These are phyloP conservation scores for Boeremia lycopersici DNA, from an alignment of 2,329 filamentous ascomycete genomes.

Conservation along the genomic window DNA sequence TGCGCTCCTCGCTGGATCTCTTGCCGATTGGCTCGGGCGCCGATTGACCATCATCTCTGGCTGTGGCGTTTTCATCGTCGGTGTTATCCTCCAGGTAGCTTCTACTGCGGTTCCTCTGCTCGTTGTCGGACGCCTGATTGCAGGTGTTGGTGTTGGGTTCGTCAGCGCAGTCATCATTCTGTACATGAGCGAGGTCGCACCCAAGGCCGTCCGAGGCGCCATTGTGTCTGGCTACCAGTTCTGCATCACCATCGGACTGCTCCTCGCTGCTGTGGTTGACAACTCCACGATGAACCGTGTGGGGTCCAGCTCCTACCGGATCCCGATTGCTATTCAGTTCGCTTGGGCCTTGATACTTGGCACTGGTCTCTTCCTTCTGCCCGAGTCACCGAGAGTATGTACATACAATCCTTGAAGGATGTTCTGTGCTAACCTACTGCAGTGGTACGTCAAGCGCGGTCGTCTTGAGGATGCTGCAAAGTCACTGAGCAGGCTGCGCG, in stretches of 20 bases:
- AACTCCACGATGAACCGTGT: slow-evolving; percentile 69
- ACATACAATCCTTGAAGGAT: neutral
- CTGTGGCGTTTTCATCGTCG: slow-evolving; percentile 45
- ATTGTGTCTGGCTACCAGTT: slow-evolving; percentile 79
- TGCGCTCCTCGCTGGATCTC: slow-evolving; percentile 70
- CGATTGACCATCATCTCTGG: slow-evolving; percentile 63
- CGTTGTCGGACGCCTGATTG: slow-evolving; percentile 48
- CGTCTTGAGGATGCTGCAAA: slow-evolving; percentile 67
- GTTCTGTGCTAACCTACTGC: slow-evolving; percentile 7
- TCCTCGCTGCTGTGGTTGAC: slow-evolving; percentile 75
- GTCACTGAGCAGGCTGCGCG: slow-evolving; percentile 71
- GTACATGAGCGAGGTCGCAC: slow-evolving; percentile 87
- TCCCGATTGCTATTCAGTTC: slow-evolving; percentile 81
- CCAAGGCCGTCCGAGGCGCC: slow-evolving; percentile 74
- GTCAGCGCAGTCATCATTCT: slow-evolving; percentile 53
- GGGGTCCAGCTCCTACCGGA: slow-evolving; percentile 71
- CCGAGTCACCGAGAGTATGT: slow-evolving; percentile 56
- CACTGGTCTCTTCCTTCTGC: slow-evolving; percentile 73
- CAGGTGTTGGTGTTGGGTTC: slow-evolving; percentile 49
- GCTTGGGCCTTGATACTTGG: slow-evolving; percentile 79
- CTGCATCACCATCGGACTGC: slow-evolving; percentile 78
- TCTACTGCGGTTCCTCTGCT: slow-evolving; percentile 42
- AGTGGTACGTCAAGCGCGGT: slow-evolving; percentile 85
- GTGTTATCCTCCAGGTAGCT: slow-evolving; percentile 47
- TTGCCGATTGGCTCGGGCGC: slow-evolving; percentile 72